phyloP scores from a whole-genome alignment of 495 filamentous ascomycete species.

The Apiosordaria backusii region DNA sequence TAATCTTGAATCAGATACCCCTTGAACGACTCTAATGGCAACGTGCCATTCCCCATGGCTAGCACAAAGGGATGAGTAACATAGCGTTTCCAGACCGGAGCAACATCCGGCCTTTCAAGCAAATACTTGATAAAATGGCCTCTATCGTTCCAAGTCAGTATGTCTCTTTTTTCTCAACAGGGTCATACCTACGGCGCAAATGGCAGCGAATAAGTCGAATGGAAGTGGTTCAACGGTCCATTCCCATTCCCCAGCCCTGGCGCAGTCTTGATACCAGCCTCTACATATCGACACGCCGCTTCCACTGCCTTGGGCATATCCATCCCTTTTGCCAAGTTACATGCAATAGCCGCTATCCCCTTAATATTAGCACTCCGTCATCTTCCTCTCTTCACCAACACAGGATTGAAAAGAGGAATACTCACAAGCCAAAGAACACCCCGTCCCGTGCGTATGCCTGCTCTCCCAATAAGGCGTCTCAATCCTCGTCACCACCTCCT shows the following conservation, averaged over 20 bases:
- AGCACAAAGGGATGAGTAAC: slow-evolving; percentile 77
- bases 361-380: not conserved
- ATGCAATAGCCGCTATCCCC: slow-evolving; percentile 73
- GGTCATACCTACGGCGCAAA: slow-evolving; percentile 67
- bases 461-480: slow-evolving; percentile 65
- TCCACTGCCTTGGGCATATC: slow-evolving; percentile 61
- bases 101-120: slow-evolving; percentile 70
- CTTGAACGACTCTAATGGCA: slow-evolving; percentile 72
- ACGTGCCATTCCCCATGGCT: slow-evolving; percentile 67
- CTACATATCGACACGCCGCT: slow-evolving; percentile 72
- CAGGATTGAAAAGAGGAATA: slow-evolving; percentile 8
- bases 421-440: slow-evolving; percentile 87
- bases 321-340: slow-evolving; percentile 66
- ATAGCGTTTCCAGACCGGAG: slow-evolving; percentile 64
- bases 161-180: not conserved
- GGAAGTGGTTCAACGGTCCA: slow-evolving; percentile 92
- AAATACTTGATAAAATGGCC: slow-evolving; percentile 82
- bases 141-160: slow-evolving; percentile 37
- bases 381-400: not conserved
- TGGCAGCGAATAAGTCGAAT: slow-evolving; percentile 73
- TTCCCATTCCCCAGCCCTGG: slow-evolving; percentile 71
- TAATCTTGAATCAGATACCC: slow-evolving; percentile 88
- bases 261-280: slow-evolving; percentile 77
- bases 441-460: slow-evolving; percentile 90
- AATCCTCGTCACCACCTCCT: slow-evolving; percentile 43